Percentiles rank a stretch among this genome's conserved stretches.
Evolutionary conservation across 148 eudicot genomes (phyloP).

Genomic region (Persicaria tinctoria): DNA sequence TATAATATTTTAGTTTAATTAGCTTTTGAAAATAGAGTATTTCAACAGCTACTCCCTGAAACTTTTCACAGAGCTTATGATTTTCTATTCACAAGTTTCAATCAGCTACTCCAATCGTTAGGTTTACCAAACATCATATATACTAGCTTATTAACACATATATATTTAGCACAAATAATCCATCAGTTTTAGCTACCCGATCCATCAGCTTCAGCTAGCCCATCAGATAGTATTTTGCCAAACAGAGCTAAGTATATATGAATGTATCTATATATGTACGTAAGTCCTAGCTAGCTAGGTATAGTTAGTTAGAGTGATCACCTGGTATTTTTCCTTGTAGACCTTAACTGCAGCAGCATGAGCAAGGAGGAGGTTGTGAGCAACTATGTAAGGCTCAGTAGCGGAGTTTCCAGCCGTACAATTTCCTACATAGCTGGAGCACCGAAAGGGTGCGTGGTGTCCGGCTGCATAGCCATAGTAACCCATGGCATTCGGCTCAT

Average conservation of each 20-base stretch:
- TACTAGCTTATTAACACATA: too few relatives aligned
- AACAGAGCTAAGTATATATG: background rate
- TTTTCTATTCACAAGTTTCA: too few relatives aligned
- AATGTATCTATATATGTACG: background rate
- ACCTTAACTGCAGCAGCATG: conserved; percentile 4
- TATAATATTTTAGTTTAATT: too few relatives aligned
- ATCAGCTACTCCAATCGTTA: too few relatives aligned
- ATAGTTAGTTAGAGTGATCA: background rate
- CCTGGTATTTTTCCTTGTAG: conserved; percentile 8
- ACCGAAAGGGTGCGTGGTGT: conserved; percentile 2
- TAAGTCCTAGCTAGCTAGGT: background rate
- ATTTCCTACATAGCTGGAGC: conserved; percentile 3
- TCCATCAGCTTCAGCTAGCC: too few relatives aligned
- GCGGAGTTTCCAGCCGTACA: conserved; percentile 12
- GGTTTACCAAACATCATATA: too few relatives aligned
- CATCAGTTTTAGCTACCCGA: too few relatives aligned
- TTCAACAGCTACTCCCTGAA: too few relatives aligned
- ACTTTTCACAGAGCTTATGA: too few relatives aligned
- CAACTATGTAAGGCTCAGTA: conserved; percentile 12
- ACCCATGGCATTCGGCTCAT: conserved; percentile 1
- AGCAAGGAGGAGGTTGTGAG: conserved; percentile 10
- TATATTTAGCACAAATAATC: too few relatives aligned
- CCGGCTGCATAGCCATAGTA: background rate
- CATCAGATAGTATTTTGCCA: too few relatives aligned
- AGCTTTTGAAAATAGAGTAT: too few relatives aligned